Conservation (phyloP, 805 yeast genomes). For the Saturnispora hagleri region DNA sequence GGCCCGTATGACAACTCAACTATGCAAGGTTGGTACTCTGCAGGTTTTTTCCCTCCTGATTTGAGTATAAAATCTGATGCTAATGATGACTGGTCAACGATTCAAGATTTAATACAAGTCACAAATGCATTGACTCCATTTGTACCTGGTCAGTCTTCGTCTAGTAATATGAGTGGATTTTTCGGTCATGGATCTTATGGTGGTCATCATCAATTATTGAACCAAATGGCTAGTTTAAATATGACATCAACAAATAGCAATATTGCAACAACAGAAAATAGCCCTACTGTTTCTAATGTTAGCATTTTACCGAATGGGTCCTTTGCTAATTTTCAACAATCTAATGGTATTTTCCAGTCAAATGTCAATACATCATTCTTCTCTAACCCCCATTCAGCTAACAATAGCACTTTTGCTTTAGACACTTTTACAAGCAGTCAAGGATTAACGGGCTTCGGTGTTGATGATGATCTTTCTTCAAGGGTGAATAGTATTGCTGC, state of each 20-base stretch:
- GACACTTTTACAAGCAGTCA: not conserved
- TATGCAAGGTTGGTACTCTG: conserved; percentile 74
- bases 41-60: conserved; percentile 47
- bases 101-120: conserved; percentile 42
- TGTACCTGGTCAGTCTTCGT: not conserved
- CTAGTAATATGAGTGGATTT: not conserved
- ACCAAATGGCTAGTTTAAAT: not conserved
- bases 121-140: not conserved
- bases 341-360: not conserved
- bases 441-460: not conserved
- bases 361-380: not conserved
- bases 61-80: conserved; percentile 52
- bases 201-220: not conserved
- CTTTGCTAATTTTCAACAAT: not conserved
- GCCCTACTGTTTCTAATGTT: not conserved
- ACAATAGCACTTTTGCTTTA: not conserved
- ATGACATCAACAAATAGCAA: not conserved
- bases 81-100: conserved; percentile 39
- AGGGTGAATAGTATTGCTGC: not conserved
- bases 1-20: conserved; percentile 70
- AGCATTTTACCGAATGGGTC: not conserved
- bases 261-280: not conserved
- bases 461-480: not conserved
- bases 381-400: not conserved
- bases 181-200: not conserved